phyloP scores from a whole-genome alignment of 129 eudicot species.

The Centella asiatica region DNA sequence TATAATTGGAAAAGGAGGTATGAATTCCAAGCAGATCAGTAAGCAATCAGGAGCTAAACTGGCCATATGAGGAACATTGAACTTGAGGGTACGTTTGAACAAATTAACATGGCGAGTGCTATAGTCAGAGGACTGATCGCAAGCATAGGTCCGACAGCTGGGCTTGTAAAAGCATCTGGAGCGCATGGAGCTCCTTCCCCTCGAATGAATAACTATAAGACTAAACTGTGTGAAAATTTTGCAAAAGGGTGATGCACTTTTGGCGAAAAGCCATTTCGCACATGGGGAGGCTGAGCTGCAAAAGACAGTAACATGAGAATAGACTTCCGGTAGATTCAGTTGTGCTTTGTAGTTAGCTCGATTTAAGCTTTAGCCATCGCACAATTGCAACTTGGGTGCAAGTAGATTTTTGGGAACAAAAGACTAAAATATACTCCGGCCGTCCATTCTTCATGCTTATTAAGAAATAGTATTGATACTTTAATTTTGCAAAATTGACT shows the following conservation, averaged over 20 bases:
- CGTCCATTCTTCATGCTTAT: too few species aligned
- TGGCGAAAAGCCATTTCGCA: constrained; percentile 81
- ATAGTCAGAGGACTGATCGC: constrained; percentile 60
- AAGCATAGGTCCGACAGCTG: constrained; percentile 27
- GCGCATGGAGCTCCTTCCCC: constrained; percentile 16
- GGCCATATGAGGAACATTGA: constrained; percentile 73
- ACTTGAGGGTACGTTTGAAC: constrained; percentile 83
- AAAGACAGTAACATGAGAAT: constrained; percentile 38
- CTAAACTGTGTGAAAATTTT: constrained; percentile 77
- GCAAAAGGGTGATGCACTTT: constrained; percentile 79
- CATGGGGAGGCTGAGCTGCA: constrained; percentile 78
- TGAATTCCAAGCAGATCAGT: constrained; percentile 77
- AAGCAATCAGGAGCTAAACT: constrained; percentile 72
- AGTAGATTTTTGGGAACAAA: background rate
- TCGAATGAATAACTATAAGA: constrained; percentile 45
- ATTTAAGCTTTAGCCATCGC: background rate
- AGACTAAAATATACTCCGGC: background rate
- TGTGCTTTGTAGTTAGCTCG: background rate
- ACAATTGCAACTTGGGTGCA: background rate
- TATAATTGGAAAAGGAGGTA: constrained; percentile 76
- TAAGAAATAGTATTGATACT: too few species aligned
- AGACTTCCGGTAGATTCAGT: background rate
- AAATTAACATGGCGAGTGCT: constrained; percentile 58
- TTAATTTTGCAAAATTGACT: too few species aligned
- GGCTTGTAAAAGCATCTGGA: constrained; percentile 19